A percentile compares a stretch with the other conserved stretches of the same genome.
Evolutionary conservation across 2,329 filamentous ascomycete genomes (phyloP).

Genomic region (Tolypocladium ovalisporum): DNA sequence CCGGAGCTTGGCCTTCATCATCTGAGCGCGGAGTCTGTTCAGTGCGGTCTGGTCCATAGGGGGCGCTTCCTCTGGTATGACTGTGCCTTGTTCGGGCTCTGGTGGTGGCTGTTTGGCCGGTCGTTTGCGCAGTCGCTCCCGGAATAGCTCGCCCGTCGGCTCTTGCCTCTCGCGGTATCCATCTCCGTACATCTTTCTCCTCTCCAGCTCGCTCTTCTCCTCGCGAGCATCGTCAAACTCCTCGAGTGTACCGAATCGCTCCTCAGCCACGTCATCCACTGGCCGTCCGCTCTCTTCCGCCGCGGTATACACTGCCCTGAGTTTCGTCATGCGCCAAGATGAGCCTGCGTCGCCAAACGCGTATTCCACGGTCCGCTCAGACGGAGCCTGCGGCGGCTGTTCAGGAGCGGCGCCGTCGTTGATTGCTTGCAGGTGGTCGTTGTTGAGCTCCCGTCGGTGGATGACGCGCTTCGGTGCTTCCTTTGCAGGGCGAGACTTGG

Average conservation of each 20-base stretch:
- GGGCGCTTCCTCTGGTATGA: conserved; percentile 40
- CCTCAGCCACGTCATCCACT: conserved; percentile 72
- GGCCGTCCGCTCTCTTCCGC: conserved; percentile 62
- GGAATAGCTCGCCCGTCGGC: conserved; percentile 76
- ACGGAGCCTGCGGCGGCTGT: conserved; percentile 18
- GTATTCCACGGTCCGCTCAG: conserved; percentile 55
- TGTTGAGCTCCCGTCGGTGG: conserved; percentile 74
- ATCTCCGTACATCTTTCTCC: conserved; percentile 70
- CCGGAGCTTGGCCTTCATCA: conserved; percentile 91
- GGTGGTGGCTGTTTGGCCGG: conserved; percentile 22
- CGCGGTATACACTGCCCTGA: conserved; percentile 72
- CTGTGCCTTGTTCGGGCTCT: conserved; percentile 39
- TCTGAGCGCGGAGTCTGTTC: conserved; percentile 82
- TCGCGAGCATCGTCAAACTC: conserved; percentile 90
- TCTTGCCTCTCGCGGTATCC: conserved; percentile 79
- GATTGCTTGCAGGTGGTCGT: conserved; percentile 43
- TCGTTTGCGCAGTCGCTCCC: conserved; percentile 58
- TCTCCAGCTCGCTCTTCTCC: conserved; percentile 82
- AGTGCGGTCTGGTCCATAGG: conserved; percentile 66
- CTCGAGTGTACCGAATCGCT: conserved; percentile 69
- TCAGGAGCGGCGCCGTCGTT: conserved; percentile 30
- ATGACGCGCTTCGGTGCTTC: conserved; percentile 59
- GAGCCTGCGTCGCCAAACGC: conserved; percentile 83
- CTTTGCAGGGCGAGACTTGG: conserved; percentile 37
- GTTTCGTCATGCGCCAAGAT: conserved; percentile 92